A percentile compares a stretch with the other conserved stretches of the same genome.
Evolutionary conservation across 179 eudicot genomes (phyloP).

Genomic region (Patellifolia procumbens): DNA sequence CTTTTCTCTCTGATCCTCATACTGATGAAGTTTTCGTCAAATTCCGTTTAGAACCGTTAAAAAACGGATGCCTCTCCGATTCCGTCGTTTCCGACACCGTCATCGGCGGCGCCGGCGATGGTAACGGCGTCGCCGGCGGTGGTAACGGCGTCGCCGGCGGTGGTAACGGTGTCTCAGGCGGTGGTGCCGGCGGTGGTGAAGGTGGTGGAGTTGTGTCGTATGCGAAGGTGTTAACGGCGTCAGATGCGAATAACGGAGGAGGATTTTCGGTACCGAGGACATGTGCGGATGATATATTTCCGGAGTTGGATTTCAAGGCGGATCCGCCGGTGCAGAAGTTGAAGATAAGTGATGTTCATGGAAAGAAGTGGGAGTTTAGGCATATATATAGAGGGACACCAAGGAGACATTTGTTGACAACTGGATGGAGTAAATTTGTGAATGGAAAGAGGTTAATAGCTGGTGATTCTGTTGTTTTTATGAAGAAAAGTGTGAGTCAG

Average conservation of each 20-base stretch:
- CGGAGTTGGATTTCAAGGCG: constrained; percentile 46
- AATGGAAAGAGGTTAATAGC: constrained; percentile 65
- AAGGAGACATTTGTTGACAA: constrained; percentile 70
- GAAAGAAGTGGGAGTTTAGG: constrained; percentile 54
- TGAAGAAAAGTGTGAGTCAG: constrained; percentile 34
- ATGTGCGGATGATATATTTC: constrained; percentile 76
- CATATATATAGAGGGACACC: constrained; percentile 89
- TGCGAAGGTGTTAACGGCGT: constrained; percentile 66
- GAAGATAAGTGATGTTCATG: constrained; percentile 46
- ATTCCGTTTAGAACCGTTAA: constrained; percentile 35
- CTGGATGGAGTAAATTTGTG: constrained; percentile 89
- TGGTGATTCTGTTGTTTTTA: constrained; percentile 72
- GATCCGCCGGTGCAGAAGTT: constrained; percentile 79
- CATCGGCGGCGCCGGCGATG: no score
- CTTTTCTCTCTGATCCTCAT: constrained; percentile 36
- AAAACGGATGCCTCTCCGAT: no score
- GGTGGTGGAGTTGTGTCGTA: constrained; percentile 41
- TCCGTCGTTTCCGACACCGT: no score
- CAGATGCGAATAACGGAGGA: constrained; percentile 90
- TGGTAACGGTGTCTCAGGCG: no score
- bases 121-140: no score
- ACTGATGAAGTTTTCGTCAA: constrained; percentile 63
- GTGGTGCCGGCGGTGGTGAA: no score
- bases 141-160: no score
- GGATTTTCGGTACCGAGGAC: constrained; percentile 82